Base-by-base conservation (phyloP, 2,329 filamentous ascomycete genomes). In the Fusarium nodosum region DNA sequence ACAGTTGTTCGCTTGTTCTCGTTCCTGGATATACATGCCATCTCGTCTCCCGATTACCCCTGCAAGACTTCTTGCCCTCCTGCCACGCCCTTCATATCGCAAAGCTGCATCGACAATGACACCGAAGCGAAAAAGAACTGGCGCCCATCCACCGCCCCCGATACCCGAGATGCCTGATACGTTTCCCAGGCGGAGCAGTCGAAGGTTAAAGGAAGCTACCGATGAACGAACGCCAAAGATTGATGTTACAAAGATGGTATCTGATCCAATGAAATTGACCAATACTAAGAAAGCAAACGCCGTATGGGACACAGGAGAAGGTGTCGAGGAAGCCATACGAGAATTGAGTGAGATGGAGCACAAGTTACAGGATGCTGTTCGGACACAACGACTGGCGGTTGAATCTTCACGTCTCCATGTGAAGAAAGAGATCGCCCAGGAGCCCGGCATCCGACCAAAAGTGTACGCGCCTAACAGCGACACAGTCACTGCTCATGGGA, bases 301-400 rank as follows among this genome's bases (percentile, higher is more conserved):
- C 18, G 47, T 70, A 24, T 68, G 56, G 68, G 55, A 53, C 4
- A 56, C 66, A 4, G 69, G 59, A 39, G 65, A 73, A 30, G 72
- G 74, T 3, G 77, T 84, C 8, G 73, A 82, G 11, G 66, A 77
- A 5, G 82, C 82, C 20, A 79, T 84, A 63, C 78, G 79, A n/a
- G 78, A 80, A n/a, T 76, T 87, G 28, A 80, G 78, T 7, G 78
- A 83, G 67, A 86, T 87, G 83, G 85, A 87, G 46, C 75, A 80
- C 18, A 77, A 78, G n/a, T 72, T 87, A 4, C 79, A 81, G 30
- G 77, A 76, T 7, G 79, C 79, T 8, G 80, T 81, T 12, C 83
- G 83, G 59, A 78, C 75, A 24, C 84, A 87, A 64, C 83, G 85
- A 36, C 70, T 81, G 0, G 82, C 82, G n/a, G 66, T 87, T 4